Conservation (phyloP, 768 basidiomycete species). For the Pisolithus orientalis region DNA sequence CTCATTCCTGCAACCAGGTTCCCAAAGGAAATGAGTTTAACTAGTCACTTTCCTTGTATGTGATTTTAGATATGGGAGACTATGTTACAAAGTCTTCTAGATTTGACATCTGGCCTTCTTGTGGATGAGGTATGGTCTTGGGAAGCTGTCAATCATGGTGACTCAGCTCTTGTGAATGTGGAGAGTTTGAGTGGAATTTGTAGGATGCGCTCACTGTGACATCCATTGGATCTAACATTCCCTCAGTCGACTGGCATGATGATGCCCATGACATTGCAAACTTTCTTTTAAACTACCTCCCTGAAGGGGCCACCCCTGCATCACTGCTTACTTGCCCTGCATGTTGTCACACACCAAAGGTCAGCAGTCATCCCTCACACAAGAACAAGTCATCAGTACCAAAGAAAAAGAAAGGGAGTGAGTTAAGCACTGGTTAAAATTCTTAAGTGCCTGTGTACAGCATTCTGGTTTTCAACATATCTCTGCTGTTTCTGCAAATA, state of each 20-base stretch:
- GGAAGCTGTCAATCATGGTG: no score
- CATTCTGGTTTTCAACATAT: no score
- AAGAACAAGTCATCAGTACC: no score
- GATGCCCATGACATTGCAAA: conserved; percentile 38
- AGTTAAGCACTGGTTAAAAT: no score
- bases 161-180: no score
- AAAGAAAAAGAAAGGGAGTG: no score
- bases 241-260: conserved; percentile 70
- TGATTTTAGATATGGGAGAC: conserved; percentile 50
- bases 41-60: conserved; percentile 73
- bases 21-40: conserved; percentile 57
- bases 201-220: conserved; percentile 26
- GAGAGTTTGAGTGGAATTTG: conserved; percentile 41
- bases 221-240: not conserved
- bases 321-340: conserved; percentile 48
- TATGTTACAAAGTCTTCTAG: no score
- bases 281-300: conserved; percentile 63
- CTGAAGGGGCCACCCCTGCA: conserved; percentile 29
- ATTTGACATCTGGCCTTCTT: no score
- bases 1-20: conserved; percentile 60
- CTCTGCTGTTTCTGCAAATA: no score
- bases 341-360: conserved; percentile 37
- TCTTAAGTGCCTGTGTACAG: no score
- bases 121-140: no score
- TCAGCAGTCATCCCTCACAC: no score